Percentiles rank a stretch among this genome's conserved stretches.
These are phyloP conservation scores for Coemansia sp. DNA, from an alignment of 192 early-diverging fungal genomes.

Conservation along the genomic window DNA sequence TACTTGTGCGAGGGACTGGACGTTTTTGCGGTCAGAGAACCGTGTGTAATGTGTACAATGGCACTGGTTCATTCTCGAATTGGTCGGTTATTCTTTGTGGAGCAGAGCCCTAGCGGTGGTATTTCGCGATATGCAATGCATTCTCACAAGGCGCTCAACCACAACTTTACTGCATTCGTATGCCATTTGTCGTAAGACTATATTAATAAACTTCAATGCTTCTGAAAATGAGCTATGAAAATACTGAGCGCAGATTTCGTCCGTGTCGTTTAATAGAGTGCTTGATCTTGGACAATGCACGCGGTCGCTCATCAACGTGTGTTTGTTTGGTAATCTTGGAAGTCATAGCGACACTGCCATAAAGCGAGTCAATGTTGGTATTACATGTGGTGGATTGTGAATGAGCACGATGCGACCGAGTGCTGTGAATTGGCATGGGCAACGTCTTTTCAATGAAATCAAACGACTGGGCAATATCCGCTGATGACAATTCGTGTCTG, in stretches of 20 bases:
- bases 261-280: not conserved
- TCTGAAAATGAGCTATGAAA: not conserved
- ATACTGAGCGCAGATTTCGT: not conserved
- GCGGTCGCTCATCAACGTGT: not conserved
- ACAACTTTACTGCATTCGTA: slow-evolving; percentile 40
- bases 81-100: slow-evolving; percentile 74
- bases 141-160: slow-evolving; percentile 38
- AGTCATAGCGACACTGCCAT: not conserved
- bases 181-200: slow-evolving; percentile 6
- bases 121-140: slow-evolving; percentile 39
- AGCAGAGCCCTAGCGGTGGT: slow-evolving; percentile 14
- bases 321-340: not conserved
- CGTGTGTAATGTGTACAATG: slow-evolving; percentile 94
- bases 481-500: not conserved
- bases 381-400: not conserved
- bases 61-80: slow-evolving; percentile 92
- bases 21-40: slow-evolving; percentile 78
- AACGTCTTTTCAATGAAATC: not conserved
- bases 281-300: not conserved
- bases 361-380: not conserved
- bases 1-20: slow-evolving; percentile 87
- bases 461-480: not conserved
- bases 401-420: not conserved
- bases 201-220: not conserved
- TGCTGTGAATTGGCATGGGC: slow-evolving; percentile 3